A percentile compares a stretch with the other conserved stretches of the same genome.
Conservation (phyloP, 73 alveolate species). For the Paramecium bursaria region DNA sequence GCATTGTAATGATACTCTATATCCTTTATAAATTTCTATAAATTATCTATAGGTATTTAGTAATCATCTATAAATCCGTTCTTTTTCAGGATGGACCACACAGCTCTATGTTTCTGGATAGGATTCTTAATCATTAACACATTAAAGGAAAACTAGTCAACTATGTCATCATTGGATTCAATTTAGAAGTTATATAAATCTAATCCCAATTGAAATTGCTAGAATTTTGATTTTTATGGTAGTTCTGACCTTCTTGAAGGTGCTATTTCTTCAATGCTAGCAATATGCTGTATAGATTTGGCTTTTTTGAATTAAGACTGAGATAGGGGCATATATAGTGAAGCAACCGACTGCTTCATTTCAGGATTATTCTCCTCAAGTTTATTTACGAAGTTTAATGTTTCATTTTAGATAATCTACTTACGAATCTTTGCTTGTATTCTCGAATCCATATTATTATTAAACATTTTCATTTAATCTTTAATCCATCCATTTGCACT, state of each 20-base stretch:
- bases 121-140: too few species aligned
- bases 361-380: constrained; percentile 54
- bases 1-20: constrained; percentile 58
- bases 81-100: constrained; percentile 63
- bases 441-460: constrained; percentile 25
- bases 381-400: constrained; percentile 40
- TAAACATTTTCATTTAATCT: constrained; percentile 16
- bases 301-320: background rate
- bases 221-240: constrained; percentile 33
- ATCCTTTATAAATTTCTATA: constrained; percentile 35
- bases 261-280: background rate
- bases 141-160: too few species aligned
- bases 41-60: constrained; percentile 49
- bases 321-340: constrained; percentile 30
- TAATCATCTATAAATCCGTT: constrained; percentile 59
- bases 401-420: constrained; percentile 51
- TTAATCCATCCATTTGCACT: constrained; percentile 44
- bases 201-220: background rate
- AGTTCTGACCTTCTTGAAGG: constrained; percentile 18
- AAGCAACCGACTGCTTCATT: constrained; percentile 41
- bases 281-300: constrained; percentile 7
- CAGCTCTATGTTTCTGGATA: constrained; percentile 60
- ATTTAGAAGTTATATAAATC: too few species aligned
- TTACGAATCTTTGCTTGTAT: constrained; percentile 46
- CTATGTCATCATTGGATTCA: too few species aligned